Percentiles rank a stretch among this genome's conserved stretches.
Conservation (phyloP, 2,329 filamentous ascomycete species). For the Xylariales sp. region DNA sequence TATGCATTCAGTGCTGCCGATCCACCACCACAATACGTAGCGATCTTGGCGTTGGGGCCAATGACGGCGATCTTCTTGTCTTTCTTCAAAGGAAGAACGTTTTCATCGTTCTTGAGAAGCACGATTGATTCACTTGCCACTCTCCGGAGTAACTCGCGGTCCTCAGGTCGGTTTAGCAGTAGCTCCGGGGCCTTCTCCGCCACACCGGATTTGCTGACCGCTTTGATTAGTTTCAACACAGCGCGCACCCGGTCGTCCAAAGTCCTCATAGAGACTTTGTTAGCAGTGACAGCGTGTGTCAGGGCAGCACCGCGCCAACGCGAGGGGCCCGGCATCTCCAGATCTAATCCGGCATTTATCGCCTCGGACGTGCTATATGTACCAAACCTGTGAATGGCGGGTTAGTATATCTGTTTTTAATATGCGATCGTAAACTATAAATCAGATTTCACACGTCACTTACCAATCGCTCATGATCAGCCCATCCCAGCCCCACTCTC, state of each 20-base stretch:
- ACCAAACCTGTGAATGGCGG: constrained; percentile 35
- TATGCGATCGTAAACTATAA: constrained; percentile 30
- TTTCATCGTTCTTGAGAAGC: constrained; percentile 67
- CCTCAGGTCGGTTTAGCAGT: constrained; percentile 54
- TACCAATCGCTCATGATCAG: constrained; percentile 57
- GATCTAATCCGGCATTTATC: constrained; percentile 46
- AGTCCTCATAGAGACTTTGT: constrained; percentile 49
- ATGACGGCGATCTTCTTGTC: constrained; percentile 54
- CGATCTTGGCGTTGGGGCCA: constrained; percentile 52
- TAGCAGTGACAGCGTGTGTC: constrained; percentile 46
- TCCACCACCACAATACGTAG: constrained; percentile 59
- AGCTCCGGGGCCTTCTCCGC: constrained; percentile 49
- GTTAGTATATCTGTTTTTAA: constrained; percentile 39
- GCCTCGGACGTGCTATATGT: constrained; percentile 50
- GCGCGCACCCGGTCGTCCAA: constrained; percentile 53
- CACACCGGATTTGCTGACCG: constrained; percentile 46
- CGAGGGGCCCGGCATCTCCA: constrained; percentile 58
- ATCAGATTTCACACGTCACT: constrained; percentile 29
- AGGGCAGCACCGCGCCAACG: constrained; percentile 44
- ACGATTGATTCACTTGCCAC: constrained; percentile 67
- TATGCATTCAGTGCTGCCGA: constrained; percentile 58
- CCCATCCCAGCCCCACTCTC: constrained; percentile 55
- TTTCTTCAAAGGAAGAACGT: constrained; percentile 59
- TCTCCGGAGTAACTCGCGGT: constrained; percentile 57
- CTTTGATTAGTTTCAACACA: constrained; percentile 54